Percentiles rank a stretch among this genome's conserved stretches.
Conservation (phyloP, 1,284 basidiomycete species). For the Trichosporon ovoides region DNA sequence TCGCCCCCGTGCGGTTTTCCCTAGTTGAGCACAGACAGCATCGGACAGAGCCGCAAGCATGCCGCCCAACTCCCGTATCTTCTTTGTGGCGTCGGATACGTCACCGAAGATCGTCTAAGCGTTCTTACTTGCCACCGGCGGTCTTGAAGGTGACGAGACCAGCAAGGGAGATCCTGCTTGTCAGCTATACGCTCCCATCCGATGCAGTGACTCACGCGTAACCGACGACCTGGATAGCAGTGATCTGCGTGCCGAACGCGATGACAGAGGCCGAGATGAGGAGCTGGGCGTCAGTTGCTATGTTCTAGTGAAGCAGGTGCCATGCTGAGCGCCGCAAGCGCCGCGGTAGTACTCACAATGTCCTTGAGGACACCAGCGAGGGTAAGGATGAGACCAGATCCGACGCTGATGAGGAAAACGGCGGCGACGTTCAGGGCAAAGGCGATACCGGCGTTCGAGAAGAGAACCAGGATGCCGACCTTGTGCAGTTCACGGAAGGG, state of each 20-base stretch:
- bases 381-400: conserved; percentile 81
- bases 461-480: conserved; percentile 69
- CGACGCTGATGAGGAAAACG: conserved; percentile 87
- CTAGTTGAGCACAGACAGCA: neutral
- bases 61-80: neutral
- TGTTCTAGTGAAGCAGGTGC: neutral
- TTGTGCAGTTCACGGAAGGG: conserved; percentile 72
- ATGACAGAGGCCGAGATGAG: conserved; percentile 84
- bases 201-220: conserved; percentile 43
- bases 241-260: conserved; percentile 72
- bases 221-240: conserved; percentile 80
- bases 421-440: conserved; percentile 85
- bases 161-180: conserved; percentile 44
- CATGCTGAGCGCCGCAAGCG: neutral
- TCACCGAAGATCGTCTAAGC: neutral
- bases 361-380: conserved; percentile 93
- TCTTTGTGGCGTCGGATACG: neutral
- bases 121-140: conserved; percentile 44
- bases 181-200: neutral
- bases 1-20: neutral
- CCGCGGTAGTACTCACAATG: conserved; percentile 35
- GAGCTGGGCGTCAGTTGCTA: conserved; percentile 60
- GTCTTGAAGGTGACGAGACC: conserved; percentile 48
- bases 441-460: conserved; percentile 81
- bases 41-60: neutral